These are phyloP conservation scores for Lactarius sp. DNA, from an alignment of 768 basidiomycete genomes.

Conservation along the genomic window DNA sequence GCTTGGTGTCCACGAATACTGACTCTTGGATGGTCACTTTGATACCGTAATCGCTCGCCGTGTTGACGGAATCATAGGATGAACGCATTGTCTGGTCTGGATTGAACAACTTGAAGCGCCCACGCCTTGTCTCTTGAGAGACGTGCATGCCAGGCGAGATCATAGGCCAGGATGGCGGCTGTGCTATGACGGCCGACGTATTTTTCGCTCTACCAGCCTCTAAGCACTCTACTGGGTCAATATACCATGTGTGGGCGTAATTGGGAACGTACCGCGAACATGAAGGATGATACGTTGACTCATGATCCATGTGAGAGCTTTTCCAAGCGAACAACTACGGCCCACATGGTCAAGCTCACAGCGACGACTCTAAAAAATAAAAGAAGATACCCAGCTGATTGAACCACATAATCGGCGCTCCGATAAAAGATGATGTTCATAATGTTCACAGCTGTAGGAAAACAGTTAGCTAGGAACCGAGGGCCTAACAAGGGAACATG, in stretches of 20 bases:
- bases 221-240: not conserved
- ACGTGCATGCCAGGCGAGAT: not conserved
- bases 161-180: not conserved
- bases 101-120: too few species aligned
- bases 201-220: slow-evolving; percentile 26
- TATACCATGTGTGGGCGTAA: not conserved
- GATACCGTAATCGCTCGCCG: too few species aligned
- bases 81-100: too few species aligned
- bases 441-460: slow-evolving; percentile 27
- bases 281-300: slow-evolving; percentile 36
- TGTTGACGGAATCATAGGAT: too few species aligned
- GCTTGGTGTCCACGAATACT: too few species aligned
- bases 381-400: slow-evolving; percentile 24
- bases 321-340: slow-evolving; percentile 33
- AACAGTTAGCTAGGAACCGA: not conserved
- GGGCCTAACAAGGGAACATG: slow-evolving; percentile 21
- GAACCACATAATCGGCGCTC: slow-evolving; percentile 17
- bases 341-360: not conserved
- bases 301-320: slow-evolving; percentile 36
- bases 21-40: too few species aligned
- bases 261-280: slow-evolving; percentile 30
- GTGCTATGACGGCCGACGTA: not conserved
- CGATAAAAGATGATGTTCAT: slow-evolving; percentile 31
- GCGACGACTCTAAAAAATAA: not conserved
- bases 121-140: not conserved